These are phyloP conservation scores for Fusarium tanahbumbuense DNA, from an alignment of 2,329 filamentous ascomycete genomes.

Conservation along the genomic window DNA sequence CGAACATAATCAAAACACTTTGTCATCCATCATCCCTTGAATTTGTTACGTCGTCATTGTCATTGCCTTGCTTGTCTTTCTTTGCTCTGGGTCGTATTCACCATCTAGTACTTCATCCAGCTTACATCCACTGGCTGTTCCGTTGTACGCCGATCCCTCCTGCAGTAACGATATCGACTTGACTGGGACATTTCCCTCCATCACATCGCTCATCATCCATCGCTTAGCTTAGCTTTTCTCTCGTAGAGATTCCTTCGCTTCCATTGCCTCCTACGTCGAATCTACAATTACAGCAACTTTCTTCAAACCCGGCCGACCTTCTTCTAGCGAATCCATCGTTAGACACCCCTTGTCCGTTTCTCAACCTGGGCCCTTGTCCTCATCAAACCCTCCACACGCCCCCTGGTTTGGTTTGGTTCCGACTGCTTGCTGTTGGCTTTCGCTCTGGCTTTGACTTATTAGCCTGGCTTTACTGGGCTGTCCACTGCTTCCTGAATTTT, in stretches of 20 bases:
- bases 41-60: constrained; percentile 8
- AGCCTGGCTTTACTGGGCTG: constrained; percentile 27
- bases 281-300: constrained; percentile 19
- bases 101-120: constrained; percentile 13
- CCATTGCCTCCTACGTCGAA: constrained; percentile 22
- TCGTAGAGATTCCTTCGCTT: constrained; percentile 27
- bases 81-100: constrained; percentile 15
- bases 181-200: constrained; percentile 25
- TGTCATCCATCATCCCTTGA: constrained; percentile 11
- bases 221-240: constrained; percentile 26
- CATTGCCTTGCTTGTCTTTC: not conserved
- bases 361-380: constrained; percentile 43
- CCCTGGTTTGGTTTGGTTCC: constrained; percentile 39
- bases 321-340: constrained; percentile 39
- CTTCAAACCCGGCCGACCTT: constrained; percentile 26
- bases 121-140: constrained; percentile 19
- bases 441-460: constrained; percentile 9
- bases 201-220: constrained; percentile 25
- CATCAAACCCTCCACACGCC: constrained; percentile 46
- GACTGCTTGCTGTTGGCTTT: constrained; percentile 35
- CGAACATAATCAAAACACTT: constrained; percentile 9
- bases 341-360: constrained; percentile 37
- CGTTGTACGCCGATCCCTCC: constrained; percentile 28
- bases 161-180: constrained; percentile 16
- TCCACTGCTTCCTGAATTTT: constrained; percentile 33